phyloP scores from a whole-genome alignment of 495 filamentous ascomycete genomes.

The Usnea hakonensis region DNA sequence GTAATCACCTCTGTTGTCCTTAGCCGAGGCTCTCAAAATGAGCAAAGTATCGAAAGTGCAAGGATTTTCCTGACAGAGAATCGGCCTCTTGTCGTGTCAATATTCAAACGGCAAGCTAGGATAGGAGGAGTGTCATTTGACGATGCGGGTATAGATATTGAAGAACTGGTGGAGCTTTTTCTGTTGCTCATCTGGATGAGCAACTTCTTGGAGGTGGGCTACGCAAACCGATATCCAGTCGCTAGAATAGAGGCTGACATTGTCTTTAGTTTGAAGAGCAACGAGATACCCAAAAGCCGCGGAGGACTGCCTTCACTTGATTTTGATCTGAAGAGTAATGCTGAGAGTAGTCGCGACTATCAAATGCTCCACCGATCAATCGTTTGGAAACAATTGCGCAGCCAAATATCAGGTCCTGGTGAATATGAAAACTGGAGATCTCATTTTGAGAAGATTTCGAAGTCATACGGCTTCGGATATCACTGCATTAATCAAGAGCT shows the following conservation, averaged over 20 bases:
- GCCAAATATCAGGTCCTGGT: neutral
- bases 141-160: slow-evolving; percentile 35
- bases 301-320: slow-evolving; percentile 11
- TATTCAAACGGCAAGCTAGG: slow-evolving; percentile 84
- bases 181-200: slow-evolving; percentile 50
- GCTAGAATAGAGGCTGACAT: neutral
- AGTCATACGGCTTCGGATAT: neutral
- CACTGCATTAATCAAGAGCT: neutral
- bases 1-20: slow-evolving; percentile 75
- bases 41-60: slow-evolving; percentile 63
- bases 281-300: slow-evolving; percentile 16
- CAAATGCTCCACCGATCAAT: neutral
- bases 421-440: neutral
- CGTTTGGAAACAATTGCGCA: neutral
- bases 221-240: neutral
- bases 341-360: neutral
- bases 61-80: slow-evolving; percentile 71
- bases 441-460: neutral
- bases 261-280: slow-evolving; percentile 15
- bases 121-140: slow-evolving; percentile 51
- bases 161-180: slow-evolving; percentile 53
- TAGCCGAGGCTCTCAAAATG: slow-evolving; percentile 71
- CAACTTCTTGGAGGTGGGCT: slow-evolving; percentile 56
- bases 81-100: slow-evolving; percentile 67
- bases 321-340: neutral